Conservation (phyloP, 768 basidiomycete genomes). For the Asterophora lycoperdoides region DNA sequence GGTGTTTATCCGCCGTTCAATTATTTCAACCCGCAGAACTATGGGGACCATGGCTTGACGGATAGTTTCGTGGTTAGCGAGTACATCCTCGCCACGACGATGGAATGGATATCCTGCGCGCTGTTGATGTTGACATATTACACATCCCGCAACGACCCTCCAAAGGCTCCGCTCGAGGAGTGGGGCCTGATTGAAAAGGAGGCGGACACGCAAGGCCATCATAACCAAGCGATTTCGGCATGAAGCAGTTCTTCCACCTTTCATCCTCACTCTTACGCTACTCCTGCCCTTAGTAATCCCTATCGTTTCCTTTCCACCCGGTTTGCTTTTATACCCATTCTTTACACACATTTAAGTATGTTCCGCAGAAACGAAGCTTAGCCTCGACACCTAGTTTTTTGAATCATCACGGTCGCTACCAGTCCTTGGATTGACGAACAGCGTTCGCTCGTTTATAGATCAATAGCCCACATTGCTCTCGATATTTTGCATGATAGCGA, state of each 20-base stretch:
- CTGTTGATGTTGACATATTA: constrained; percentile 18
- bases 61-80: constrained; percentile 23
- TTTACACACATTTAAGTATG: background rate
- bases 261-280: too few species aligned
- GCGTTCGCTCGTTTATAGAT: background rate
- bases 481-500: constrained; percentile 12
- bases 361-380: constrained; percentile 14
- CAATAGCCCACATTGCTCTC: background rate
- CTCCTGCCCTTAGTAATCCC: too few species aligned
- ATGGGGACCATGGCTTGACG: constrained; percentile 18
- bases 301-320: too few species aligned
- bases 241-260: too few species aligned
- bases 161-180: constrained; percentile 10
- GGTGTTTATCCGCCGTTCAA: constrained; percentile 22
- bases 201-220: too few species aligned
- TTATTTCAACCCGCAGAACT: constrained; percentile 23
- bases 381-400: too few species aligned
- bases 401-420: too few species aligned
- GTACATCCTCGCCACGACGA: constrained; percentile 24
- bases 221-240: background rate
- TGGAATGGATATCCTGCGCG: constrained; percentile 25
- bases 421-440: too few species aligned
- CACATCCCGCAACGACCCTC: constrained; percentile 21
- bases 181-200: background rate
- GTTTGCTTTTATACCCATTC: too few species aligned